These are phyloP conservation scores for Pythium guiyangense DNA, from an alignment of 352 stramenopile species.

Conservation along the genomic window DNA sequence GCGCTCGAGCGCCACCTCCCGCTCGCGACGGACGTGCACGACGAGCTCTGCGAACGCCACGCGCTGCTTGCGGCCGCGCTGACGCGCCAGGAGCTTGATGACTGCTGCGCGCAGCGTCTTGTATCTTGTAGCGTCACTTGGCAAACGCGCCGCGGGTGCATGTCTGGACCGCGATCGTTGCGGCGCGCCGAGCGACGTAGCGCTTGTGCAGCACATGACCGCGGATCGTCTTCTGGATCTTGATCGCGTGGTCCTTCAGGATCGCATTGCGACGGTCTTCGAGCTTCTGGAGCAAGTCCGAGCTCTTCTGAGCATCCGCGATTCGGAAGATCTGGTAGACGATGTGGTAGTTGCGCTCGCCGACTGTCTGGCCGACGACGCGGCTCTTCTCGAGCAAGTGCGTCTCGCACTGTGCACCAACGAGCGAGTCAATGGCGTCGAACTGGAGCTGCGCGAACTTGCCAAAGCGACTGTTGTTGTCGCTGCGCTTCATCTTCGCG, in stretches of 20 bases:
- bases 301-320: too few species aligned
- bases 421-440: constrained; percentile 46
- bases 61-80: too few species aligned
- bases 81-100: constrained; percentile 49
- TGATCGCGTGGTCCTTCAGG: too few species aligned
- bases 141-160: constrained; percentile 33
- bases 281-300: constrained; percentile 91
- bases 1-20: constrained; percentile 30
- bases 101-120: constrained; percentile 33
- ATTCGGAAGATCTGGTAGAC: too few species aligned
- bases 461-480: too few species aligned
- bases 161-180: constrained; percentile 49
- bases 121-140: constrained; percentile 40
- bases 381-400: too few species aligned
- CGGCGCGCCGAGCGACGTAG: constrained; percentile 38
- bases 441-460: constrained; percentile 80
- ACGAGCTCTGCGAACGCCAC: constrained; percentile 55
- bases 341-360: too few species aligned
- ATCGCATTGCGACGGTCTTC: too few species aligned
- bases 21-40: constrained; percentile 35
- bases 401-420: constrained; percentile 64
- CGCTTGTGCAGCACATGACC: constrained; percentile 50
- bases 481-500: constrained; percentile 80
- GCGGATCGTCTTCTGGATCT: constrained; percentile 74
- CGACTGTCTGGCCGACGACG: too few species aligned